Evolutionary conservation across 116 monocot genomes (phyloP), one percentile per base, ranked within the genome.

Genomic region (Phalaenopsis hybrid): DNA sequence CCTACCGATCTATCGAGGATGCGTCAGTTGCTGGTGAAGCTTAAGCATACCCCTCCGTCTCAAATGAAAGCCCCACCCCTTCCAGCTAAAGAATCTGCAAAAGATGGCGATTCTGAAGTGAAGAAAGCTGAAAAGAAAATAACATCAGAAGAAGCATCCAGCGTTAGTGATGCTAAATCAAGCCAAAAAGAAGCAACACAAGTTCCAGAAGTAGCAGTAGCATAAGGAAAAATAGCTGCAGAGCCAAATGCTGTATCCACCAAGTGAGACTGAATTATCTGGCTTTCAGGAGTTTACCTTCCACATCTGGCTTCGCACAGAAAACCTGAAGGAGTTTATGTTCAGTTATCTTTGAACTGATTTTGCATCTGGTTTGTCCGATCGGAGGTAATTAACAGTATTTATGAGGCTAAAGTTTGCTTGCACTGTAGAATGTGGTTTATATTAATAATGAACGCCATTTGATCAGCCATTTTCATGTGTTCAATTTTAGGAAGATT

Each of bases 1-100:
- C 94, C 94, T 25, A 90, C 96, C 0, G 96, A 97, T 76, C 89
- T 97, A 58, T 88, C 94, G 1, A 92, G 96, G 86, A 87, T 97
- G 96, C 88, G 92, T 34, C 92, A 97, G 67, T 85, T 97, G 46
- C 78, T 97, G 69, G 74, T 91, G 75, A 97, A 91, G 85, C 85
- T 97, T 79, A 97, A 94, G 88, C 96, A 97, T 74, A 81, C 82
- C 45, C 92, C 92, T 20, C 96, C 96, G 11, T 91, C 94, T 12
- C 94, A 96, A 78, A 94, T 94, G 94, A 94, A 91, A 51, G 89
- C 92, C 0, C 87, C 92, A 9, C 88, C 92, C 8, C 91, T 93
- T 1, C 82, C 91, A 8, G 80, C 88, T 13, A 81, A 86, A 6
- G 81, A 84, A 21, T 65, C 90, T 8, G 84, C 84, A 70, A 83